A percentile compares a stretch with the other conserved stretches of the same genome.
These are phyloP conservation scores for Coemansia guatemalensis DNA, from an alignment of 192 early-diverging fungal genomes.

Conservation along the genomic window DNA sequence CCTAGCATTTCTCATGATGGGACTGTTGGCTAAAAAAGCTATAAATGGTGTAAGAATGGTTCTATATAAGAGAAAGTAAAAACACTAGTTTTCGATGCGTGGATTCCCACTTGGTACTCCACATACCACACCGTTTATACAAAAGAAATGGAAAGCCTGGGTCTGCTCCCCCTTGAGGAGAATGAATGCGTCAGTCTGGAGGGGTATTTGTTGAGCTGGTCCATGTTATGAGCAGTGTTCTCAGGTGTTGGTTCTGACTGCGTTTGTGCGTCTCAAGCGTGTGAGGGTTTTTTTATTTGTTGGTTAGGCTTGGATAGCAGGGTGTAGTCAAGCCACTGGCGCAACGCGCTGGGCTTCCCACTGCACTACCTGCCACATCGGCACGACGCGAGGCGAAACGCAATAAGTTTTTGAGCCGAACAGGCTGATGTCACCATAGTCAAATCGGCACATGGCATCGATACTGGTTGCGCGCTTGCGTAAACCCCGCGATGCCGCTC, in stretches of 20 bases:
- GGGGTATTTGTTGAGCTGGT: background rate
- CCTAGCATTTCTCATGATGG: no score
- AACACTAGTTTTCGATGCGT: no score
- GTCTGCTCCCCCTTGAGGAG: no score
- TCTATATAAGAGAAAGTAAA: no score
- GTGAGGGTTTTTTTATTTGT: background rate
- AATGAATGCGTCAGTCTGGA: no score
- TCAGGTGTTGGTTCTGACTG: background rate
- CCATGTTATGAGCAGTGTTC: background rate
- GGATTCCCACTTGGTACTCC: no score
- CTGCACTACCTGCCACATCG: conserved; percentile 40
- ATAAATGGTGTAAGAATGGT: no score
- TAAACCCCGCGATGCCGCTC: background rate
- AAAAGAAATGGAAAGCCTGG: no score
- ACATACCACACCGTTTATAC: no score
- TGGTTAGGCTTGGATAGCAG: conserved; percentile 1
- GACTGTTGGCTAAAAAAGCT: no score
- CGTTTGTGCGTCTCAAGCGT: background rate
- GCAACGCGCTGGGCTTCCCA: conserved; percentile 25
- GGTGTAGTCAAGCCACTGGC: background rate
- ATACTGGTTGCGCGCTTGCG: conserved; percentile 26
- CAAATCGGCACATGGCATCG: conserved; percentile 34
- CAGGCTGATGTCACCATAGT: conserved; percentile 41
- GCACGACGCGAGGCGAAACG: conserved; percentile 41
- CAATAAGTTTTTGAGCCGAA: conserved; percentile 31